A percentile compares a stretch with the other conserved stretches of the same genome.
These are phyloP conservation scores for Pleurotus giganteus DNA, from an alignment of 768 basidiomycete genomes.

Conservation along the genomic window DNA sequence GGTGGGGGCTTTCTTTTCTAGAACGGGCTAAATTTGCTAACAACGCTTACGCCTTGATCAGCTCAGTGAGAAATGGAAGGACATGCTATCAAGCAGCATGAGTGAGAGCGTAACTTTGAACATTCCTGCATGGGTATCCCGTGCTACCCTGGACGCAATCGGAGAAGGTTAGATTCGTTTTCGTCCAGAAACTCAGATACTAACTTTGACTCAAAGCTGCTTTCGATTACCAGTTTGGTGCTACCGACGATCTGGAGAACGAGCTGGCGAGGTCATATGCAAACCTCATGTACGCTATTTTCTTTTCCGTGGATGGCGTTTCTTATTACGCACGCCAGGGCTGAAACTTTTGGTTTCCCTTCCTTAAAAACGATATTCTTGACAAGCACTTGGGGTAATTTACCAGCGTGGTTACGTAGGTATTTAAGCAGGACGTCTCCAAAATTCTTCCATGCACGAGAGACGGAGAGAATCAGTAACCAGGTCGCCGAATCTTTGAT, in stretches of 20 bases:
- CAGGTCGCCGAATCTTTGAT: slow-evolving; percentile 46
- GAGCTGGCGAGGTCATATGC: slow-evolving; percentile 54
- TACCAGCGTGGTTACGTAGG: slow-evolving; percentile 42
- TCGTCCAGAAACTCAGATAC: neutral
- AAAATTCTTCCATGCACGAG: slow-evolving; percentile 43
- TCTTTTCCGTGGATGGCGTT: neutral
- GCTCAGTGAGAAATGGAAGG: slow-evolving; percentile 51
- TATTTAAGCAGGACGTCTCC: slow-evolving; percentile 43
- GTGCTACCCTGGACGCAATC: slow-evolving; percentile 48
- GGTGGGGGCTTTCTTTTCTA: slow-evolving; percentile 30
- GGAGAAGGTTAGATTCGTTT: slow-evolving; percentile 39
- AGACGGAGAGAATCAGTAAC: slow-evolving; percentile 42
- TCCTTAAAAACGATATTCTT: slow-evolving; percentile 45
- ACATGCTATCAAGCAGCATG: slow-evolving; percentile 39
- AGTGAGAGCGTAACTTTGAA: slow-evolving; percentile 42
- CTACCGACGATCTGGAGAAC: slow-evolving; percentile 45
- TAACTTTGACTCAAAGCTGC: slow-evolving; percentile 31
- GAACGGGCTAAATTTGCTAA: slow-evolving; percentile 16
- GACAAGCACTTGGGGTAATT: slow-evolving; percentile 35
- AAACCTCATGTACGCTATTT: slow-evolving; percentile 39
- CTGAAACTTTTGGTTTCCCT: slow-evolving; percentile 47
- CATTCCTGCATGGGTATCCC: slow-evolving; percentile 48
- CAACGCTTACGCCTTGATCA: slow-evolving; percentile 21
- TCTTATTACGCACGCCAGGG: slow-evolving; percentile 28
- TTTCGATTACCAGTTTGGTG: slow-evolving; percentile 58